Percentiles rank a stretch among this genome's conserved stretches.
Evolutionary conservation across 768 basidiomycete genomes (phyloP).

Genomic region (Serendipita sp.): DNA sequence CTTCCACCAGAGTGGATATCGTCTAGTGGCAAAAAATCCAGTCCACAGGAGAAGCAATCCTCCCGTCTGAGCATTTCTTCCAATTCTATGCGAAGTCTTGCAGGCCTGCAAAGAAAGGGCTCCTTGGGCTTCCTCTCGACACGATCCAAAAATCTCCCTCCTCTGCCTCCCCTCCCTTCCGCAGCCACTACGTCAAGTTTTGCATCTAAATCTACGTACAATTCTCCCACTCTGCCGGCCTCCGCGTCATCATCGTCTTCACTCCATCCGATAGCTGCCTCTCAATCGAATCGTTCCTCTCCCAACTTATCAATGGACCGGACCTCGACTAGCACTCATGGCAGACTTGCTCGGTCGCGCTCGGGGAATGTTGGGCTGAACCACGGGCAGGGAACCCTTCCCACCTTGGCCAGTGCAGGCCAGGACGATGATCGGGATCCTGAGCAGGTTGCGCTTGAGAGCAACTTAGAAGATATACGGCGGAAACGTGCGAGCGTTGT

Average conservation of each 20-base stretch:
- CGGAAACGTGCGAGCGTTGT: slow-evolving; percentile 54
- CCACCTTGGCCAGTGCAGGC: background rate
- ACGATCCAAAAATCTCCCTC: background rate
- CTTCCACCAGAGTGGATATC: slow-evolving; percentile 2
- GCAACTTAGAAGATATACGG: slow-evolving; percentile 38
- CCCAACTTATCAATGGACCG: background rate
- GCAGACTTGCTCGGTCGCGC: background rate
- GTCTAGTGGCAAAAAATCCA: background rate
- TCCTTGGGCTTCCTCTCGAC: background rate
- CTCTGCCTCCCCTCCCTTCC: background rate
- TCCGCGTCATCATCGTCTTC: background rate
- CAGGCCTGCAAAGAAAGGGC: background rate
- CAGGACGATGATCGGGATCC: background rate
- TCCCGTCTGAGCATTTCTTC: background rate
- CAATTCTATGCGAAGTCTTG: background rate
- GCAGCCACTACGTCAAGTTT: background rate
- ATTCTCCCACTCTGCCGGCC: background rate
- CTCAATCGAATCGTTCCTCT: slow-evolving; percentile 3
- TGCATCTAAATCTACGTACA: background rate
- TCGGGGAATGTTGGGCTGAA: slow-evolving; percentile 1
- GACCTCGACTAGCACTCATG: background rate
- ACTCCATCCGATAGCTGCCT: background rate
- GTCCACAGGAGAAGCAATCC: background rate
- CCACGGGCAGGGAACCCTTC: background rate
- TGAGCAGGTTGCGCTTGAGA: background rate